Conservation (phyloP, 1,284 basidiomycete genomes). For the Amylostereum chailletii region DNA sequence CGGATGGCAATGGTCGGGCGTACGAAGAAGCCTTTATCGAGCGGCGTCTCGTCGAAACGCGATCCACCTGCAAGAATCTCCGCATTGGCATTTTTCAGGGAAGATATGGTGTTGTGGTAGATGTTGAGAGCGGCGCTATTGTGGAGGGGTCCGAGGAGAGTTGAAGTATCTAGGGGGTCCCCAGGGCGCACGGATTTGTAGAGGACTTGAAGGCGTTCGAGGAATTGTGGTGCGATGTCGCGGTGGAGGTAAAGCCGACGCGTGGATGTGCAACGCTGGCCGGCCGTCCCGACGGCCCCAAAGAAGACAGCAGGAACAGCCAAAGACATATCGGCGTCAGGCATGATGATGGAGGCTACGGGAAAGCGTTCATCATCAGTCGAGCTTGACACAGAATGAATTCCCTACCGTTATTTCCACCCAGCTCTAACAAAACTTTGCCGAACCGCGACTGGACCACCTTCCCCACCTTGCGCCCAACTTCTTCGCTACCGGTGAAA, state of each 20-base stretch:
- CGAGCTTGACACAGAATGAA: background rate
- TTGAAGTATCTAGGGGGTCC: slow-evolving; percentile 68
- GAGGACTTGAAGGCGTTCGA: slow-evolving; percentile 64
- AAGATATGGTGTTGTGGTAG: slow-evolving; percentile 58
- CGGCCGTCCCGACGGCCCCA: slow-evolving; percentile 90
- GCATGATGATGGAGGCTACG: slow-evolving; percentile 82
- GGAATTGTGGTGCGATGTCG: slow-evolving; percentile 68
- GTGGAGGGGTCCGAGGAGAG: slow-evolving; percentile 86
- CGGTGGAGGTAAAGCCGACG: slow-evolving; percentile 85
- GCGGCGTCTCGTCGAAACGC: slow-evolving; percentile 34
- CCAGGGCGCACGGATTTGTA: slow-evolving; percentile 68
- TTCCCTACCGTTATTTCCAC: slow-evolving; percentile 82
- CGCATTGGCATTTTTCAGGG: slow-evolving; percentile 60
- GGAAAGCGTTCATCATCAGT: background rate
- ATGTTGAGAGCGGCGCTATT: slow-evolving; percentile 55
- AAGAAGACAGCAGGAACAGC: slow-evolving; percentile 89
- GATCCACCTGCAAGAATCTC: slow-evolving; percentile 71
- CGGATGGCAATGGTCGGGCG: slow-evolving; percentile 77
- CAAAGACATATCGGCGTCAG: slow-evolving; percentile 85
- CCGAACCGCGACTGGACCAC: slow-evolving; percentile 77
- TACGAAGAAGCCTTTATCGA: slow-evolving; percentile 76
- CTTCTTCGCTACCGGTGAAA: slow-evolving; percentile 89
- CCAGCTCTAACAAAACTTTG: slow-evolving; percentile 83
- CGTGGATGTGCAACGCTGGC: slow-evolving; percentile 92
- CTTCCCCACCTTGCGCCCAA: slow-evolving; percentile 79